These are phyloP conservation scores for Boletus pseudo-olivaceus DNA, from an alignment of 768 basidiomycete species.

Conservation along the genomic window DNA sequence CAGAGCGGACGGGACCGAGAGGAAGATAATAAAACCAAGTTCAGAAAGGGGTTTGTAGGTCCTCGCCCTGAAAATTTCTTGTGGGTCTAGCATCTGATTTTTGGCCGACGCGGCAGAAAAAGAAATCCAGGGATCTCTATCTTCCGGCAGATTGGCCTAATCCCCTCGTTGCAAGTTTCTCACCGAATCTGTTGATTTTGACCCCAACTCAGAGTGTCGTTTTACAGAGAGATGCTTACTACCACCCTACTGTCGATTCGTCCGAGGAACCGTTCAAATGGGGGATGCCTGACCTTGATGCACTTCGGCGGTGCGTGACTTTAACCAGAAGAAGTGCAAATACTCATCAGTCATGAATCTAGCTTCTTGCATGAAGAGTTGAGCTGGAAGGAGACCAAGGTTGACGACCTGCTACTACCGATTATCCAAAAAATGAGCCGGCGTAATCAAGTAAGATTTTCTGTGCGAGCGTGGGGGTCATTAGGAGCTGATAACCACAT, in stretches of 20 bases:
- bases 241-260: constrained; percentile 84
- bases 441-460: constrained; percentile 59
- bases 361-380: constrained; percentile 78
- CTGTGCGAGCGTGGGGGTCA: background rate
- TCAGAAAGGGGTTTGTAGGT: constrained; percentile 82
- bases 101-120: constrained; percentile 58
- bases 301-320: constrained; percentile 66
- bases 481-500: constrained; percentile 1
- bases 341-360: constrained; percentile 11
- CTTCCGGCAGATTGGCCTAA: constrained; percentile 87
- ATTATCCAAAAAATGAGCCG: constrained; percentile 88
- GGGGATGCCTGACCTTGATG: constrained; percentile 96
- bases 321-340: constrained; percentile 1
- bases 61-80: constrained; percentile 9
- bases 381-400: constrained; percentile 77
- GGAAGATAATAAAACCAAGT: constrained; percentile 71
- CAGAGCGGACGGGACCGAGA: constrained; percentile 83
- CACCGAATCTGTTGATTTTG: constrained; percentile 7
- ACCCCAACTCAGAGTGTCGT: background rate
- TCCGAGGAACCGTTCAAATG: constrained; percentile 95
- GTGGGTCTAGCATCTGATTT: constrained; percentile 8
- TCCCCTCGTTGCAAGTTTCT: constrained; percentile 69
- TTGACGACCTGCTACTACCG: constrained; percentile 86
- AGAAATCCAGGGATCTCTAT: constrained; percentile 81
- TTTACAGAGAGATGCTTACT: constrained; percentile 83